Evolutionary conservation across 768 basidiomycete genomes (phyloP), one percentile per base, ranked within the genome.

Genomic region (Mycena chlorophos): DNA sequence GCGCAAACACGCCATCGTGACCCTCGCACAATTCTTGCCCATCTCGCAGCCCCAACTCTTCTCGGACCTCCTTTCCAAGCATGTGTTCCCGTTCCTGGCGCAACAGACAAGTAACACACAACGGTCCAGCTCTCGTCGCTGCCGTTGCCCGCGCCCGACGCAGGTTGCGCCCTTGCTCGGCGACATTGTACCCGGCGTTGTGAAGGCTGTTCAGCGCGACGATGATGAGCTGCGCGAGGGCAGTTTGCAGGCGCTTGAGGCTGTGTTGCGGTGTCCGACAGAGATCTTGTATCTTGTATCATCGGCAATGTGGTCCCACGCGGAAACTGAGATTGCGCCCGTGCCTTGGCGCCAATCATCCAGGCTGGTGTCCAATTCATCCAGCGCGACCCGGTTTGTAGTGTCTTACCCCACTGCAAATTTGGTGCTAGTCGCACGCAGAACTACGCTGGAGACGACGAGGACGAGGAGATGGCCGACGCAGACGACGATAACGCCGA

Each of bases 1-100:
- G 51, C 85, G 95, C 49, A 98, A 98, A 75, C 88, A 94, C 49
- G 90, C 93, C 2, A 94, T 98, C 55, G 76, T 86, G 31, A 91
- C 94, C 0, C 70, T 94, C 38, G 89, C 92, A 0, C 90, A 93
- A 61, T 89, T 94, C 67, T 79, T 94, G 34, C 89, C 87, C 16
- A 83, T 84, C 39, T 87, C 88, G 8, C 83, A 82, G 37, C 76
- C 84, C 3, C 74, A 78, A 2, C 70, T 89, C 10, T 89, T 91
- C 66, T 68, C 76, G 1, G 71, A 79, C n/a, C 72, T 93, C 27
- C 72, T 94, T 42, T 73, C 76, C 49, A 72, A 74, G 3, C 78
- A 82, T 28, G 78, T 93, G 0, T 74, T 84, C 28, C 85, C 87
- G 16, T 84, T 79, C 65, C 80, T 88, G 19, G 70, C 69, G 5